These are phyloP conservation scores for Vitis cinerea DNA, from an alignment of 164 flowering plant species.

Conservation along the genomic window DNA sequence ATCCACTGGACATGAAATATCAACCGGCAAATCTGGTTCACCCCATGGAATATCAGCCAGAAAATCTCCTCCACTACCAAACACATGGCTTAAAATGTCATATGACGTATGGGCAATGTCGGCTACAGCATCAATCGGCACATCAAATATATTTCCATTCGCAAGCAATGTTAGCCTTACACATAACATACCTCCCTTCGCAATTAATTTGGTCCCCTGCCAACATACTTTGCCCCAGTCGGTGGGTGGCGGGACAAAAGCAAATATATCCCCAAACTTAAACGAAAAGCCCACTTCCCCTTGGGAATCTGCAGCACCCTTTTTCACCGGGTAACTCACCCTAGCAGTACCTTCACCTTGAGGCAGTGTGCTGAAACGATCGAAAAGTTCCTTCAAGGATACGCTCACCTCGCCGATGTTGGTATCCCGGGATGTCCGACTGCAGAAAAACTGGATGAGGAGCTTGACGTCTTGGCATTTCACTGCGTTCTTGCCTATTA, in stretches of 20 bases:
- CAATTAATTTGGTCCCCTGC: too few relatives aligned
- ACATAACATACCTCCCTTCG: too few relatives aligned
- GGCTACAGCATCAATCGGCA: too few relatives aligned
- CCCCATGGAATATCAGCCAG: too few relatives aligned
- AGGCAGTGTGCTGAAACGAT: conserved; percentile 5
- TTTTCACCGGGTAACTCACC: conserved; percentile 11
- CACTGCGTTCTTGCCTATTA: conserved; percentile 10
- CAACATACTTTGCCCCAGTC: too few relatives aligned
- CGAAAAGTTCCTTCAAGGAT: neutral
- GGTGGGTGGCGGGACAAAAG: conserved; percentile 1
- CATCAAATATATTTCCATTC: too few relatives aligned
- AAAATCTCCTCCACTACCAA: too few relatives aligned
- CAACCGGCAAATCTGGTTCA: too few relatives aligned
- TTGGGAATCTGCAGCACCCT: neutral
- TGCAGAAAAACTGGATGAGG: conserved; percentile 19
- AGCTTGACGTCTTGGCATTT: conserved; percentile 7
- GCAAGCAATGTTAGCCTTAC: too few relatives aligned
- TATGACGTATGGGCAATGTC: too few relatives aligned
- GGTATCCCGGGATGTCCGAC: conserved; percentile 15
- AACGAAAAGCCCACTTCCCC: conserved; percentile 13
- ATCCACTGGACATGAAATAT: too few relatives aligned
- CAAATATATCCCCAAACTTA: conserved; percentile 17
- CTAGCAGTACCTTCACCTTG: conserved; percentile 8
- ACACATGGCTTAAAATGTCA: too few relatives aligned
- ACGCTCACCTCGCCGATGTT: conserved; percentile 17